phyloP scores from a whole-genome alignment of 768 basidiomycete genomes.

The Boletus tomentosulus region DNA sequence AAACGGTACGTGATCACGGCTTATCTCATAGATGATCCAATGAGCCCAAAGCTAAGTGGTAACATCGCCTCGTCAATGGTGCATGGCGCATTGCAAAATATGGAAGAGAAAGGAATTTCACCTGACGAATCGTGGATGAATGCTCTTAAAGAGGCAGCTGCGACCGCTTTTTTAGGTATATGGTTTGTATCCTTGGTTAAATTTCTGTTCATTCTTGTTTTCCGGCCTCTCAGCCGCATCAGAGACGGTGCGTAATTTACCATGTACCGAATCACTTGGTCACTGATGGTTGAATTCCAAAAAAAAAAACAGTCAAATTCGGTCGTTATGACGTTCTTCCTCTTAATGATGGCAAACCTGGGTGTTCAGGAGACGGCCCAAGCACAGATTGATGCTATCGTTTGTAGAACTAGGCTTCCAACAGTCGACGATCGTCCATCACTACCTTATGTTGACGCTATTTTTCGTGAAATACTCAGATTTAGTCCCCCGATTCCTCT shows the following conservation, averaged over 20 bases:
- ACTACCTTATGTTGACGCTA: neutral
- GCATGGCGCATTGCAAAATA: constrained; percentile 1
- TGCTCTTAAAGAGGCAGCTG: constrained; percentile 5
- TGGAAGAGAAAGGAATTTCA: neutral
- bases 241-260: neutral
- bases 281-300: neutral
- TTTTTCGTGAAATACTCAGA: neutral
- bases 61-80: constrained; percentile 2
- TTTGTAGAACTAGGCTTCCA: neutral
- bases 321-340: neutral
- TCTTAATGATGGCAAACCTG: neutral
- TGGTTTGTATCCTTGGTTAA: neutral
- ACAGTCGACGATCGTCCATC: neutral
- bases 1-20: neutral
- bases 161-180: constrained; percentile 9
- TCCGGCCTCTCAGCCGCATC: neutral
- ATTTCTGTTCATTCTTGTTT: neutral
- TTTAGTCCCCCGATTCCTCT: neutral
- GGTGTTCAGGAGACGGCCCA: neutral
- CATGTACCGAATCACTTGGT: neutral
- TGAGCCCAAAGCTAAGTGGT: neutral
- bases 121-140: constrained; percentile 3
- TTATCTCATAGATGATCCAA: neutral
- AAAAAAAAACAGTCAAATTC: neutral
- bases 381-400: neutral